Evolutionary conservation across 1,284 basidiomycete species (phyloP), one percentile per base, ranked within the genome.

Genomic region (Pseudozyma pruni): DNA sequence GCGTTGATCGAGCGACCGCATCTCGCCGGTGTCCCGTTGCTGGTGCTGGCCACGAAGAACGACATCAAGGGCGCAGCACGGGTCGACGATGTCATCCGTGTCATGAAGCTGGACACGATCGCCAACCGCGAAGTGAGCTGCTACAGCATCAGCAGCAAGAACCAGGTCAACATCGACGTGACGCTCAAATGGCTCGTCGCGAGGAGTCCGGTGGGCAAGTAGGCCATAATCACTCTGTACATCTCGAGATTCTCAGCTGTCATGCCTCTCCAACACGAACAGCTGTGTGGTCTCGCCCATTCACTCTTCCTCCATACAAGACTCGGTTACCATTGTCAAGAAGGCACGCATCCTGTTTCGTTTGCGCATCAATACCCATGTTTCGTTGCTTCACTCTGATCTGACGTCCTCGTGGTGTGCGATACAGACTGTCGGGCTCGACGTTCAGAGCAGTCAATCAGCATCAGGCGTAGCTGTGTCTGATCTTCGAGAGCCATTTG

Each of bases 1-100:
- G 89, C 93, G 38, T 85, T 98, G 3, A 86, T 98, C 20, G 85
- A 87, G 11, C 88, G 93, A 39, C 87, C 89, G 0, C 88, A 87
- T 22, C 86, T 98, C 20, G 82, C 84, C 1, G 90, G 90, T 0
- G 92, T 96, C 2, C 94, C 94, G 1, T 83, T 98, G 34, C 87
- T 98, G 14, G 93, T 98, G 88, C 86, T 98, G 22, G 95, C 93
- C 1, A 98, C 97, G 84, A 98, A 98, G 86, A 96, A 93, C 78
- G 95, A 98, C 80, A 76, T 98, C 2, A 87, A 89, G 2, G 88
- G 86, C 11, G 91, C 93, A 59, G 89, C 90, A 1, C 84, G 88
- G 11, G 91, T 94, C 1, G 91, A 94, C 74, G 92, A 96, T 61
- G 85, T 98, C 46, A 94, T 98, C 60, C 86, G 86, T 34, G 88